Evolutionary conservation across 192 early-diverging fungal genomes (phyloP), one percentile per base, ranked within the genome.

Genomic region (Backusella liffmaniae): DNA sequence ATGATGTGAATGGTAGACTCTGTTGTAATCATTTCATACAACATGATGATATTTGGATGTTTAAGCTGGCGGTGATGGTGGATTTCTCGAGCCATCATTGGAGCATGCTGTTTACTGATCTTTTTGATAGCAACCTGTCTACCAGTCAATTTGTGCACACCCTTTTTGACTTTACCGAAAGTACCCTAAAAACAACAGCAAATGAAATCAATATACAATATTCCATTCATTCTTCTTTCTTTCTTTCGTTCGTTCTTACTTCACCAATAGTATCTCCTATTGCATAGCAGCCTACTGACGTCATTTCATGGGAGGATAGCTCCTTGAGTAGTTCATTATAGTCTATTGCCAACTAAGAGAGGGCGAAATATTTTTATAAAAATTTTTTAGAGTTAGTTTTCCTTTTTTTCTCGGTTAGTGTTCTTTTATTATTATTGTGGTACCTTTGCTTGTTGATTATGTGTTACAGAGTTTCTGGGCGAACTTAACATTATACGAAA

Each of bases 1-100:
- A 95, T 86, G 76, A 96, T 88, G 78, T 93, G 93, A 72, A 96
- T 94, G 67, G 90, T 84, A 32, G 84, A 86, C 78, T 94, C 92
- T 18, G 89, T 90, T 21, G 85, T 78, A 26, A 95, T 84, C 23
- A 96, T 90, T 77, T 96, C 94, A 75, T 93, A 91, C 8, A 96
- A 85, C 23, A 89, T 88, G 9, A 90, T 86, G 46, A 96, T 93
- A 83, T 95, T 93, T 8, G 93, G 90, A 71, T 96, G 94, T 44
- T 87, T 84, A 49, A 96, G 80, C 66, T 92, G 91, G 5, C 93
- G 83, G 75, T 86, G 86, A 73, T 86, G 87, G 70, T 86, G 83
- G 67, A 95, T 90, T 79, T 91, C 90, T 15, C 90, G 81, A 41
- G 89, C 88, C 49, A 90, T 83, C 53, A 86, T 78, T 39, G 88